Conservation (phyloP, 441 rosid genomes). For the Omphalea diandra region DNA sequence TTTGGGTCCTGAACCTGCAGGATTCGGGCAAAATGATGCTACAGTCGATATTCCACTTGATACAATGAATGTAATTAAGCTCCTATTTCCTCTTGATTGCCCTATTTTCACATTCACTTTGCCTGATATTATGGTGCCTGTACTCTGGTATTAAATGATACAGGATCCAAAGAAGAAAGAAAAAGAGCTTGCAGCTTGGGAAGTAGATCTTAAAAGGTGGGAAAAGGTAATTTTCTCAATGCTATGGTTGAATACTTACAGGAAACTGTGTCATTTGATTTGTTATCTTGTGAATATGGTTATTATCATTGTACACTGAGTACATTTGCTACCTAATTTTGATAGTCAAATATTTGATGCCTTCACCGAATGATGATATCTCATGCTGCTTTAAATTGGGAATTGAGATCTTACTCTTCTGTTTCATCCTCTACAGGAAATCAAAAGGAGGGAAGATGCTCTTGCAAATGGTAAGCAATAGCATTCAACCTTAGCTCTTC, state of each 20-base stretch:
- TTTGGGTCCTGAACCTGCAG: constrained; percentile 49
- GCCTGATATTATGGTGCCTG: constrained; percentile 8
- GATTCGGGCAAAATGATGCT: constrained; percentile 69
- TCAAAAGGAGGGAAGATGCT: constrained; percentile 86
- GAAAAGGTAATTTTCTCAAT: constrained; percentile 58
- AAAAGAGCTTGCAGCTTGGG: constrained; percentile 82
- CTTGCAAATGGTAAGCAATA: constrained; percentile 53
- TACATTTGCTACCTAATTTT: not conserved
- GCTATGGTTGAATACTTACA: constrained; percentile 8
- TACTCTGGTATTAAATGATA: constrained; percentile 20
- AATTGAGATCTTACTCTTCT: constrained; percentile 4
- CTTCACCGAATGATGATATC: not conserved
- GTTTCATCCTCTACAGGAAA: constrained; percentile 49
- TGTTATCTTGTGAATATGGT: not conserved
- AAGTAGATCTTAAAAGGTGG: constrained; percentile 79
- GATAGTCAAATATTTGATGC: not conserved
- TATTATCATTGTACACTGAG: not conserved
- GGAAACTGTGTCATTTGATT: not conserved
- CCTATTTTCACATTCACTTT: not conserved
- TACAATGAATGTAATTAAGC: constrained; percentile 56
- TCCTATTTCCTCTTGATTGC: not conserved
- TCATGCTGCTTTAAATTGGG: not conserved
- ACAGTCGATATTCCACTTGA: constrained; percentile 88
- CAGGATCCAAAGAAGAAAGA: constrained; percentile 77
- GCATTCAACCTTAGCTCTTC: not conserved